These are phyloP conservation scores for Hypoxylon sp. DNA, from an alignment of 2,329 filamentous ascomycete genomes.

Conservation along the genomic window DNA sequence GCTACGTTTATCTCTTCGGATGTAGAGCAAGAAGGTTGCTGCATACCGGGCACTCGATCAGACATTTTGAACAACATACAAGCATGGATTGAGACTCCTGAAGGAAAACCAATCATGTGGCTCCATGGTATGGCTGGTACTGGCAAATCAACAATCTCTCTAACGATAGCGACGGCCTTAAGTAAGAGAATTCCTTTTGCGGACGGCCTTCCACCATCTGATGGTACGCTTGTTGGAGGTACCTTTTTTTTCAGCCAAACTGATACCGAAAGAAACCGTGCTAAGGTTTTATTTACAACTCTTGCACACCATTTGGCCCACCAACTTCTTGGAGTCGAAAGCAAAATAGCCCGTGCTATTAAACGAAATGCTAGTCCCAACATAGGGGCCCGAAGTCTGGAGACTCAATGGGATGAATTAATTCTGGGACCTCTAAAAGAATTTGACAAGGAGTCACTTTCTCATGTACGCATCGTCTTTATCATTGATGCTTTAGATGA, in stretches of 20 bases:
- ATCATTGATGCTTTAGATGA: constrained; percentile 50
- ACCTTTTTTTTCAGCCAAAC: constrained; percentile 55
- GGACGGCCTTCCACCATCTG: background rate
- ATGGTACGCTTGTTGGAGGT: constrained; percentile 28
- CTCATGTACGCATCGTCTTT: constrained; percentile 27
- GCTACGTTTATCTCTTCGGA: constrained; percentile 3
- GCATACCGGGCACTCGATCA: constrained; percentile 39
- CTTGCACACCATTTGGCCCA: constrained; percentile 10
- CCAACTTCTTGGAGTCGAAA: background rate
- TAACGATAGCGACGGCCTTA: constrained; percentile 42
- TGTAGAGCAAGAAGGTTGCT: background rate
- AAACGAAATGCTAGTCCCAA: constrained; percentile 3
- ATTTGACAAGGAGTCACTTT: background rate
- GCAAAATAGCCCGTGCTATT: constrained; percentile 7
- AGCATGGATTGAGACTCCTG: constrained; percentile 41
- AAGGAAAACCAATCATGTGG: constrained; percentile 47
- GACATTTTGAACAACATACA: constrained; percentile 46
- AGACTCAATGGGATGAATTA: constrained; percentile 52
- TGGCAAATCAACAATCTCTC: constrained; percentile 52
- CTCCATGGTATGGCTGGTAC: constrained; percentile 52
- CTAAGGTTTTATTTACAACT: constrained; percentile 26
- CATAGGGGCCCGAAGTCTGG: constrained; percentile 42
- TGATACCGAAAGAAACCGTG: constrained; percentile 49
- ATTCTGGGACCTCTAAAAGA: constrained; percentile 48
- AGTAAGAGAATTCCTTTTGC: background rate